phyloP scores from a whole-genome alignment of 106 monocot species.

The Dactylorhiza incarnata region DNA sequence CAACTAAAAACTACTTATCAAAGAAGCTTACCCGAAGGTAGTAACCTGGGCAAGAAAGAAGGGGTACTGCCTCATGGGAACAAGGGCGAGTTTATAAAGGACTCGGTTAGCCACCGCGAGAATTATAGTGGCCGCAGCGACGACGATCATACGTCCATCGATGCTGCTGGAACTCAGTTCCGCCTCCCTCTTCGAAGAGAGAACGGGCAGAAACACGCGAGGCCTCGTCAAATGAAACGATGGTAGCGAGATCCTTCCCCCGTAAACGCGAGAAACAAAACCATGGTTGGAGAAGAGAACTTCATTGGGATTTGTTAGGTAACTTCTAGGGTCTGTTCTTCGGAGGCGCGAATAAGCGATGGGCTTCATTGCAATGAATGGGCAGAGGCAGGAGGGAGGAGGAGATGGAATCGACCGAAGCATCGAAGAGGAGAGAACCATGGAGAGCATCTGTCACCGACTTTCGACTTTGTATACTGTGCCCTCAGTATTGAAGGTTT shows the following conservation, averaged over 20 bases:
- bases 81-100: constrained; percentile 94
- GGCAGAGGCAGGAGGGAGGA: neutral
- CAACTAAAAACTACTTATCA: neutral
- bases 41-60: constrained; percentile 97
- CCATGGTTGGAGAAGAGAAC: neutral
- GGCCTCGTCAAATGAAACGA: neutral
- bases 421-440: constrained; percentile 9
- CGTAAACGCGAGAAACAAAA: neutral
- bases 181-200: constrained; percentile 16
- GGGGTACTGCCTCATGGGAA: constrained; percentile 91
- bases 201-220: neutral
- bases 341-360: neutral
- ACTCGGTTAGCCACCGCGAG: constrained; percentile 83
- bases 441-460: neutral
- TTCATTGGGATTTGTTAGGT: neutral
- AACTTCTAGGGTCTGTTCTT: neutral
- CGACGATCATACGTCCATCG: constrained; percentile 32
- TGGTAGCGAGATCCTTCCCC: neutral
- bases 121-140: constrained; percentile 41
- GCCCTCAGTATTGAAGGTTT: neutral
- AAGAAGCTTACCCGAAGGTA: constrained; percentile 76
- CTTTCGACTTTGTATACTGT: neutral
- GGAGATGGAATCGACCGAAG: neutral
- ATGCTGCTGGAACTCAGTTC: constrained; percentile 8
- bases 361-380: neutral